A percentile compares a stretch with the other conserved stretches of the same genome.
Evolutionary conservation across 495 filamentous ascomycete genomes (phyloP).

Genomic region (Hypoxylon crocopeplum): DNA sequence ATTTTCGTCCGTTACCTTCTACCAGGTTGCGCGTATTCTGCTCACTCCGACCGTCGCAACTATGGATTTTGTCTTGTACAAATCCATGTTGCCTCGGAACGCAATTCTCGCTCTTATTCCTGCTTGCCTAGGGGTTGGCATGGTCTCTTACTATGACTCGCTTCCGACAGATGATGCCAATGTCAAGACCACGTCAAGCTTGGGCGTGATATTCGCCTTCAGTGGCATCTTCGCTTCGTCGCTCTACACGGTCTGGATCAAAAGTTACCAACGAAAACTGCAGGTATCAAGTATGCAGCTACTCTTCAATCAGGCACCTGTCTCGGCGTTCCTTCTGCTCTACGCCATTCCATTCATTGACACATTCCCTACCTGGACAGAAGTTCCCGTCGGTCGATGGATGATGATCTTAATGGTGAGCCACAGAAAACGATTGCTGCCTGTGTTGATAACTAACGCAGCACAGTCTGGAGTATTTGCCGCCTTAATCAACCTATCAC

Average conservation of each 20-base stretch:
- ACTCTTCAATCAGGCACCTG: constrained; percentile 73
- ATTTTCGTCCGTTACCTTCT: constrained; percentile 75
- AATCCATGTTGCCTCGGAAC: constrained; percentile 60
- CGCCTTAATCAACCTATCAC: constrained; percentile 72
- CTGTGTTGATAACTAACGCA: constrained; percentile 31
- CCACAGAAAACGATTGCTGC: constrained; percentile 4
- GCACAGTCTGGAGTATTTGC: constrained; percentile 65
- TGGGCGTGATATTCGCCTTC: constrained; percentile 70
- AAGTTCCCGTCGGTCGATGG: constrained; percentile 58
- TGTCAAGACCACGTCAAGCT: constrained; percentile 57
- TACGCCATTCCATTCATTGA: constrained; percentile 72
- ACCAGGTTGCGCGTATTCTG: constrained; percentile 75
- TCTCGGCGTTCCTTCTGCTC: constrained; percentile 67
- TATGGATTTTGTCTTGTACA: constrained; percentile 72
- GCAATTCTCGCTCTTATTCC: constrained; percentile 66
- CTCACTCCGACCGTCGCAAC: constrained; percentile 72
- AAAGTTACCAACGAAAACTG: constrained; percentile 69
- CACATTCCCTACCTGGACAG: constrained; percentile 61
- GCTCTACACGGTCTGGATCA: constrained; percentile 74
- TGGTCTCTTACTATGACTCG: constrained; percentile 76
- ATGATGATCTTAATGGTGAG: constrained; percentile 62
- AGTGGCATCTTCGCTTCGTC: constrained; percentile 68
- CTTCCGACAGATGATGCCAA: constrained; percentile 54
- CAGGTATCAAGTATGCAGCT: constrained; percentile 75
- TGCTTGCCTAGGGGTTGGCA: constrained; percentile 70